Evolutionary conservation across 164 flowering plant genomes (phyloP).

Genomic region (Kingdonia uniflora): DNA sequence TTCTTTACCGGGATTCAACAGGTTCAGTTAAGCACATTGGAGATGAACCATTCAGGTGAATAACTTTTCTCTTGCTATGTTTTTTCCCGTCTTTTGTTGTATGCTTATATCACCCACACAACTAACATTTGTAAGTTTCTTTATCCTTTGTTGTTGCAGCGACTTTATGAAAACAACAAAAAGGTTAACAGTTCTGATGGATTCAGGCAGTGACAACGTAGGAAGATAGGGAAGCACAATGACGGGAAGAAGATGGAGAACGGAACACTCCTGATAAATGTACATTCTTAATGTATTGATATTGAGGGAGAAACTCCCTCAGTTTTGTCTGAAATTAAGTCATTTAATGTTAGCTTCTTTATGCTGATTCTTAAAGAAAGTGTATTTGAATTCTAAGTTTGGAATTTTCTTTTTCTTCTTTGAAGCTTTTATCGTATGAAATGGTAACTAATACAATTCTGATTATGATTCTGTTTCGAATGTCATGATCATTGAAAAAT

Average conservation of each 20-base stretch:
- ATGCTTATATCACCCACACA: not conserved
- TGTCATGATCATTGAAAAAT: too few species aligned
- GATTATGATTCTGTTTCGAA: too few species aligned
- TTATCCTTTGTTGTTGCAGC: constrained; percentile 27
- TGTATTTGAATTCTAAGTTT: not conserved
- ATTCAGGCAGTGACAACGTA: constrained; percentile 27
- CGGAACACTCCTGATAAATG: not conserved
- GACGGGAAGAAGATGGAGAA: constrained; percentile 2
- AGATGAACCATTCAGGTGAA: constrained; percentile 73
- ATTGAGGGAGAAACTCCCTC: not conserved
- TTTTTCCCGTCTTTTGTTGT: not conserved
- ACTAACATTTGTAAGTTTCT: not conserved
- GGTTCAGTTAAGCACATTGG: constrained; percentile 59
- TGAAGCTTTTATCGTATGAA: too few species aligned
- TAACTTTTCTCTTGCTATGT: not conserved
- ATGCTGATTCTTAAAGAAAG: not conserved
- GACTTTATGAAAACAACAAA: constrained; percentile 46
- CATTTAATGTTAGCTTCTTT: not conserved
- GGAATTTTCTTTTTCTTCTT: too few species aligned
- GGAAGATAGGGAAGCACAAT: constrained; percentile 27
- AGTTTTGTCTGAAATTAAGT: not conserved
- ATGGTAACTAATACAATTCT: too few species aligned
- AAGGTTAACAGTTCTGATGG: constrained; percentile 41
- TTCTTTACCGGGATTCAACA: constrained; percentile 45
- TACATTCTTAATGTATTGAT: not conserved